Conservation (phyloP, 257 asterid species). For the Lycium barbarum region DNA sequence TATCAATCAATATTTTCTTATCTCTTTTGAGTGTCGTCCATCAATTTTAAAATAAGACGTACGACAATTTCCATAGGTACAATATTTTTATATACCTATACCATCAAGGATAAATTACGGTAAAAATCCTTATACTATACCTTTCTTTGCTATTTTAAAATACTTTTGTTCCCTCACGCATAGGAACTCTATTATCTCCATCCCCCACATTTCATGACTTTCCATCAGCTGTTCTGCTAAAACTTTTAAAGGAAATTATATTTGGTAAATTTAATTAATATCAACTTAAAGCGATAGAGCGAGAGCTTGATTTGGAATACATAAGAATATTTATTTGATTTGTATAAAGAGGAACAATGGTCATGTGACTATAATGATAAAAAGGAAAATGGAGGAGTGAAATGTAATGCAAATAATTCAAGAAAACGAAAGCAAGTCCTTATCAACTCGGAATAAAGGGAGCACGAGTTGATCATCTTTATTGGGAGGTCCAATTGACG, state of each 20-base stretch:
- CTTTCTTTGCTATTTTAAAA: background rate
- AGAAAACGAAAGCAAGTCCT: constrained; percentile 29
- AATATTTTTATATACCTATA: background rate
- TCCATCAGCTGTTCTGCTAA: background rate
- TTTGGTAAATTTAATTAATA: background rate
- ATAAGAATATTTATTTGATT: background rate
- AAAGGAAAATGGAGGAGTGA: constrained; percentile 23
- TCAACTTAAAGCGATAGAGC: background rate
- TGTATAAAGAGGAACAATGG: background rate
- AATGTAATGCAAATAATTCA: constrained; percentile 24
- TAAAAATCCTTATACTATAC: background rate
- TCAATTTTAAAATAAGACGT: background rate
- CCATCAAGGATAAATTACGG: background rate
- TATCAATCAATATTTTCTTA: too few species aligned
- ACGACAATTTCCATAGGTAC: background rate
- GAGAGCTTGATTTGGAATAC: background rate
- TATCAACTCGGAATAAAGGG: constrained; percentile 27
- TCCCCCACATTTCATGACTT: background rate
- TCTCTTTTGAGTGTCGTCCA: too few species aligned
- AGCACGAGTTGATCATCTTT: constrained; percentile 25
- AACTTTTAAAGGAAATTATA: background rate
- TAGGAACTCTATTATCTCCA: background rate
- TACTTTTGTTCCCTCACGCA: background rate
- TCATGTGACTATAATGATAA: background rate
- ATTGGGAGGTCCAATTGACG: constrained; percentile 11